Conservation (phyloP, 2,329 filamentous ascomycete genomes). For the Talaromyces sp. region DNA sequence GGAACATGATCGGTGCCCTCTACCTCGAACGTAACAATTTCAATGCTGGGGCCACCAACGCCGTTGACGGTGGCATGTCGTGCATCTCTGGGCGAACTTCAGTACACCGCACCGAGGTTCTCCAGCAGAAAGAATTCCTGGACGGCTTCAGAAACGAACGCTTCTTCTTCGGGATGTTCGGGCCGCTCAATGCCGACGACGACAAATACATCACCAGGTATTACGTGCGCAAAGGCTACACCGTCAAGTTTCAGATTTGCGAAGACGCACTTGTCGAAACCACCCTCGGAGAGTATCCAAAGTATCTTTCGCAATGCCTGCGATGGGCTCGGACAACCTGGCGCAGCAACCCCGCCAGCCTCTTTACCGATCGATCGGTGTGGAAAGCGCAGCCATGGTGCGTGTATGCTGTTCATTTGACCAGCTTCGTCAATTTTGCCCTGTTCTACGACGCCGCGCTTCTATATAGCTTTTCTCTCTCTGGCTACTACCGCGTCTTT, state of each 20-base stretch:
- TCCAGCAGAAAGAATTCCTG: constrained; percentile 41
- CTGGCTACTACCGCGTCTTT: constrained; percentile 7
- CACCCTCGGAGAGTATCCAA: constrained; percentile 44
- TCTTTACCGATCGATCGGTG: constrained; percentile 35
- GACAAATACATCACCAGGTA: constrained; percentile 57
- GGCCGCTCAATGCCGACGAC: constrained; percentile 51
- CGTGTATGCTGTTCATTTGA: constrained; percentile 52
- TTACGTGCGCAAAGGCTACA: constrained; percentile 45
- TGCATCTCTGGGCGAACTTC: constrained; percentile 54
- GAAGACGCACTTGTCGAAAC: constrained; percentile 47
- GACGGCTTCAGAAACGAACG: constrained; percentile 43
- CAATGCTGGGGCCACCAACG: constrained; percentile 51
- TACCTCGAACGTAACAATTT: constrained; percentile 60
- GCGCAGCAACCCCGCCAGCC: constrained; percentile 48
- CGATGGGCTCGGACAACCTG: constrained; percentile 57
- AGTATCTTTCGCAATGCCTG: constrained; percentile 49
- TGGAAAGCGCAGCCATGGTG: constrained; percentile 47
- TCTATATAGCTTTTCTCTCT: constrained; percentile 26
- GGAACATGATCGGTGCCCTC: constrained; percentile 53
- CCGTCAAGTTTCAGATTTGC: constrained; percentile 51
- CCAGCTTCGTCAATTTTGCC: constrained; percentile 51
- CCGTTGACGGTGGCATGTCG: constrained; percentile 54
- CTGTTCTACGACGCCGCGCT: constrained; percentile 47
- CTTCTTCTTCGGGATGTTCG: constrained; percentile 42
- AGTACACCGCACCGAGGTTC: constrained; percentile 46